phyloP scores from a whole-genome alignment of 176 grass and related monocot species.

The Echinochloa phyllopogon region DNA sequence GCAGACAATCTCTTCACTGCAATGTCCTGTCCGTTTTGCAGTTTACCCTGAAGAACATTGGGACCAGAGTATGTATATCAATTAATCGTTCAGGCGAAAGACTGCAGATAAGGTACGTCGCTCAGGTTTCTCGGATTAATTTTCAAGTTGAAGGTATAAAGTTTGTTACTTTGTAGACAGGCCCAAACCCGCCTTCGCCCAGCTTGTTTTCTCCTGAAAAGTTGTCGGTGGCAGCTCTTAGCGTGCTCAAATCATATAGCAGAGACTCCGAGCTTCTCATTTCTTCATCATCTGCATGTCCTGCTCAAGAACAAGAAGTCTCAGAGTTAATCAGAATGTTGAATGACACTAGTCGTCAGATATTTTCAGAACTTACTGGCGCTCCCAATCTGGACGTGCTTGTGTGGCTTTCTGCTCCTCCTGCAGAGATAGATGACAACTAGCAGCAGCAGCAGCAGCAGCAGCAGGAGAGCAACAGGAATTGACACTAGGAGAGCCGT shows the following conservation, averaged over 20 bases:
- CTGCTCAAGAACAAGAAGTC: slow-evolving; percentile 1
- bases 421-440: not conserved
- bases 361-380: not conserved
- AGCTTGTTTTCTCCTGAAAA: slow-evolving; percentile 72
- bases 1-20: slow-evolving; percentile 63
- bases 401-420: slow-evolving; percentile 11
- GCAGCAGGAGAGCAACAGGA: not conserved
- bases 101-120: no score
- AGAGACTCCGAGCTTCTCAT: slow-evolving; percentile 34
- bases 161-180: slow-evolving; percentile 61
- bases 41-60: slow-evolving; percentile 32
- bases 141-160: not conserved
- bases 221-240: slow-evolving; percentile 55
- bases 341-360: not conserved
- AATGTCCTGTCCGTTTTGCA: slow-evolving; percentile 47
- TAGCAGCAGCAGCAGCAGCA: slow-evolving; percentile 48
- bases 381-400: not conserved
- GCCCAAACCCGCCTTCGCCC: slow-evolving; percentile 63
- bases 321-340: not conserved
- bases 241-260: slow-evolving; percentile 41
- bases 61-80: not conserved
- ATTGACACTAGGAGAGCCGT: slow-evolving; percentile 39
- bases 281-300: slow-evolving; percentile 12
- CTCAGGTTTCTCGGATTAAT: not conserved
- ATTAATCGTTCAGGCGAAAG: no score